Conservation (phyloP, 257 asterid species). For the Solanum dulcamara region DNA sequence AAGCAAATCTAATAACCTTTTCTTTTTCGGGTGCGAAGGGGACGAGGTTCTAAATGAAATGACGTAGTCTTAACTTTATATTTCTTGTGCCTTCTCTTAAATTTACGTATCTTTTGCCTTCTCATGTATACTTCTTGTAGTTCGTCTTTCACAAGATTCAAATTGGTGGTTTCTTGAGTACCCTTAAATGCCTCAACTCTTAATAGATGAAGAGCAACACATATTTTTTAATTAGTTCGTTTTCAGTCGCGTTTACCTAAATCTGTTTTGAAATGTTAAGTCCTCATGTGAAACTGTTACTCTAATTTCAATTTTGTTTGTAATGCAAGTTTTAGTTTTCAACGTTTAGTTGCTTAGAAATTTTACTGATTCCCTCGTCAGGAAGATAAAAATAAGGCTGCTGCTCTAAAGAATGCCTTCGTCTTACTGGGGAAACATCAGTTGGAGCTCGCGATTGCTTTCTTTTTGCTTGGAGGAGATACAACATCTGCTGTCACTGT, state of each 20-base stretch:
- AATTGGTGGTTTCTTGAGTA: not conserved
- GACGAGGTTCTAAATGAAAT: not conserved
- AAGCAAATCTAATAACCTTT: not conserved
- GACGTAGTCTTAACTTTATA: not conserved
- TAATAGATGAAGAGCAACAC: not conserved
- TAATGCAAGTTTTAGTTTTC: not conserved
- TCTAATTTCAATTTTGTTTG: constrained; percentile 1
- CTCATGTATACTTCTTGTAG: not conserved
- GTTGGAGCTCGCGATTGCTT: constrained; percentile 91
- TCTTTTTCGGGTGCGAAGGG: not conserved
- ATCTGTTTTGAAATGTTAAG: not conserved
- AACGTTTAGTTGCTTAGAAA: not conserved
- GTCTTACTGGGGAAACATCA: constrained; percentile 96
- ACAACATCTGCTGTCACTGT: constrained; percentile 79
- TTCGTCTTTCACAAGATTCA: not conserved
- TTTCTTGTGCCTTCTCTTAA: not conserved
- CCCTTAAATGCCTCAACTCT: not conserved
- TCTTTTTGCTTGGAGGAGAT: constrained; percentile 98
- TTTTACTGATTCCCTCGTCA: constrained; percentile 14
- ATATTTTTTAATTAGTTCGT: not conserved
- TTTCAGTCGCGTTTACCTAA: not conserved
- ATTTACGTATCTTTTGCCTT: not conserved
- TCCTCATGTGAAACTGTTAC: not conserved
- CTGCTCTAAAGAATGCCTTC: constrained; percentile 94
- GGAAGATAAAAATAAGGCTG: constrained; percentile 91